A percentile compares a stretch with the other conserved stretches of the same genome.
These are phyloP conservation scores for Candida freyschussii DNA, from an alignment of 1,139 yeast genomes.

Conservation along the genomic window DNA sequence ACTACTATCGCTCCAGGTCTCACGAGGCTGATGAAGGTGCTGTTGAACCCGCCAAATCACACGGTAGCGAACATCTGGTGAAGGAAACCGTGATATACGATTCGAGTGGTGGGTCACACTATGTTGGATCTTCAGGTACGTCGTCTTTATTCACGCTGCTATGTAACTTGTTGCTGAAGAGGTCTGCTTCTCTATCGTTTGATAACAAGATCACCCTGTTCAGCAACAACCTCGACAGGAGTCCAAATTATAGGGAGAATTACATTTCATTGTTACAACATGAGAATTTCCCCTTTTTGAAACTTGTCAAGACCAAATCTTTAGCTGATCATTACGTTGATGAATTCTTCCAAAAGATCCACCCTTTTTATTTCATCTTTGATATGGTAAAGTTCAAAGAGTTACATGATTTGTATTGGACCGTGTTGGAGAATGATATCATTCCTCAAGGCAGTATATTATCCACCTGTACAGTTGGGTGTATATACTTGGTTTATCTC, in stretches of 20 bases:
- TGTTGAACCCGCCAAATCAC: too few relatives aligned
- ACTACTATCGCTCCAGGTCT: constrained; percentile 2
- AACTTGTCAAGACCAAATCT: constrained; percentile 24
- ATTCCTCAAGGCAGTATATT: background rate
- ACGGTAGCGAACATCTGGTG: constrained; percentile 5
- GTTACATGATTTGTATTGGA: constrained; percentile 35
- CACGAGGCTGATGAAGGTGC: background rate
- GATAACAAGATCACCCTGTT: constrained; percentile 23
- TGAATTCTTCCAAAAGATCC: constrained; percentile 36
- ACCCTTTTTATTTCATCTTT: constrained; percentile 38
- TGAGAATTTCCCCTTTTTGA: constrained; percentile 31
- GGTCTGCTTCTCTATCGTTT: constrained; percentile 27
- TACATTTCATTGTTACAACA: constrained; percentile 13
- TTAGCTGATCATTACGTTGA: constrained; percentile 34
- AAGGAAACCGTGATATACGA: constrained; percentile 35
- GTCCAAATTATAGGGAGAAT: constrained; percentile 11
- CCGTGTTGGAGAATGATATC: constrained; percentile 8
- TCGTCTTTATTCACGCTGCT: constrained; percentile 36
- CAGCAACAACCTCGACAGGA: constrained; percentile 13
- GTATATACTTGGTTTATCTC: constrained; percentile 41
- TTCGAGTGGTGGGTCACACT: constrained; percentile 38
- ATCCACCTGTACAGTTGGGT: constrained; percentile 28
- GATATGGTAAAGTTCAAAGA: constrained; percentile 30
- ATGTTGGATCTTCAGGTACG: constrained; percentile 39
- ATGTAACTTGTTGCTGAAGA: constrained; percentile 35